Conservation (phyloP, 2,329 filamentous ascomycete species). For the Penicillium aurantiogriseum region DNA sequence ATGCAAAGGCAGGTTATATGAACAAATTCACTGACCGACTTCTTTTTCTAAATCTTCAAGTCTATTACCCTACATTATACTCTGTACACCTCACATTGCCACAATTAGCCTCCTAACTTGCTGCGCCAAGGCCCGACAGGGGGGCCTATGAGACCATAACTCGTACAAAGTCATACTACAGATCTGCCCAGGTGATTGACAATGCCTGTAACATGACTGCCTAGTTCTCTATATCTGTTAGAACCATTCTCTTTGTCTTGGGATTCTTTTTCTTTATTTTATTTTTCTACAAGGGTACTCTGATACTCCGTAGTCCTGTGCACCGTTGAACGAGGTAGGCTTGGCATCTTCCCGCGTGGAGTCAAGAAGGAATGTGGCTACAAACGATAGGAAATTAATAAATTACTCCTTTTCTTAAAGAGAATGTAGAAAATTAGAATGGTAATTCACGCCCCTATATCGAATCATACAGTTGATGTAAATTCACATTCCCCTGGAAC, state of each 20-base stretch:
- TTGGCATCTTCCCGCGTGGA: slow-evolving; percentile 17
- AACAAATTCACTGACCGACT: background rate
- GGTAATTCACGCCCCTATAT: background rate
- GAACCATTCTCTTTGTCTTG: background rate
- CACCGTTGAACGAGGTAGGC: background rate
- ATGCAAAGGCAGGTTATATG: background rate
- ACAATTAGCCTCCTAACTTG: slow-evolving; percentile 3
- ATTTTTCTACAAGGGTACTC: background rate
- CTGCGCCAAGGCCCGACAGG: slow-evolving; percentile 2
- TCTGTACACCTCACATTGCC: slow-evolving; percentile 1
- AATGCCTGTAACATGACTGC: background rate
- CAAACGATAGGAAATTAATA: slow-evolving; percentile 8
- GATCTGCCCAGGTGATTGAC: background rate
- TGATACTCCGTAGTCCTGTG: background rate
- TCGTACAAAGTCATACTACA: background rate
- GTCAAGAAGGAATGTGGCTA: slow-evolving; percentile 8
- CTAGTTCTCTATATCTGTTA: background rate
- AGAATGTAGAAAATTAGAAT: slow-evolving; percentile 1
- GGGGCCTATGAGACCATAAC: background rate
- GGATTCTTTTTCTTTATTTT: background rate
- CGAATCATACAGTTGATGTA: background rate
- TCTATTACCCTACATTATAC: background rate
- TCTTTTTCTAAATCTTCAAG: background rate
- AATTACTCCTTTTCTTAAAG: background rate
- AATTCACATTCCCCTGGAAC: slow-evolving; percentile 13